phyloP scores from a whole-genome alignment of 177 flowering plant genomes.

The Tripterygium wilfordii region DNA sequence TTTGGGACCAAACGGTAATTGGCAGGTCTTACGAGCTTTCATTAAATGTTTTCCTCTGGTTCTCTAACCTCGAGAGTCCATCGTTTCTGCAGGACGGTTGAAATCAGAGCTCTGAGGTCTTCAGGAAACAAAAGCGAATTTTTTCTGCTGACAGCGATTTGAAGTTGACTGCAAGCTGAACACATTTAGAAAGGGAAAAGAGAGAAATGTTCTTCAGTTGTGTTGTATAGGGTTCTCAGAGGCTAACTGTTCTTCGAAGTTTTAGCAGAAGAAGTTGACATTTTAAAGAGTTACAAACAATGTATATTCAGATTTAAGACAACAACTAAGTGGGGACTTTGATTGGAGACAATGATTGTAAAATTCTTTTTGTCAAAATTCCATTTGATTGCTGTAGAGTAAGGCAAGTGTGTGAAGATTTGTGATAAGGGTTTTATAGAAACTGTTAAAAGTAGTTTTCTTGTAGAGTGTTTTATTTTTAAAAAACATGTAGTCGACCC shows the following conservation, averaged over 20 bases:
- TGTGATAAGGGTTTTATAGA: no score
- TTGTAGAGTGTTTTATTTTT: no score
- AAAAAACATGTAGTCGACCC: no score
- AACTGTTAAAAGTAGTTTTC: no score
- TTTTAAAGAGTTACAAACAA: slow-evolving; percentile 13
- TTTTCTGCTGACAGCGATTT: slow-evolving; percentile 15
- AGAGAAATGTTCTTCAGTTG: slow-evolving; percentile 23
- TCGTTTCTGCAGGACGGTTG: slow-evolving; percentile 37
- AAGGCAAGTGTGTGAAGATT: no score
- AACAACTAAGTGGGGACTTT: no score
- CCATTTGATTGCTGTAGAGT: no score
- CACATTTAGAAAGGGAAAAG: slow-evolving; percentile 5
- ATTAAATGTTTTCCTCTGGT: not conserved
- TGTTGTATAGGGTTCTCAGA: slow-evolving; percentile 27
- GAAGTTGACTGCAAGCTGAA: slow-evolving; percentile 28
- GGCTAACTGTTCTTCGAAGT: slow-evolving; percentile 64
- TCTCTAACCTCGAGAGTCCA: not conserved
- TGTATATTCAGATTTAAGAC: slow-evolving; percentile 20
- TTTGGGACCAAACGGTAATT: slow-evolving; percentile 56
- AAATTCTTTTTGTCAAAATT: no score
- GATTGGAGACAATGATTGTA: no score
- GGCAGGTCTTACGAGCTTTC: not conserved
- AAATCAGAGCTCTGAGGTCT: slow-evolving; percentile 39
- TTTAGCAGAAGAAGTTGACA: slow-evolving; percentile 65
- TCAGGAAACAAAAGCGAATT: not conserved